A percentile compares a stretch with the other conserved stretches of the same genome.
Evolutionary conservation across 129 eudicot genomes (phyloP).

Genomic region (Arctium lappa): DNA sequence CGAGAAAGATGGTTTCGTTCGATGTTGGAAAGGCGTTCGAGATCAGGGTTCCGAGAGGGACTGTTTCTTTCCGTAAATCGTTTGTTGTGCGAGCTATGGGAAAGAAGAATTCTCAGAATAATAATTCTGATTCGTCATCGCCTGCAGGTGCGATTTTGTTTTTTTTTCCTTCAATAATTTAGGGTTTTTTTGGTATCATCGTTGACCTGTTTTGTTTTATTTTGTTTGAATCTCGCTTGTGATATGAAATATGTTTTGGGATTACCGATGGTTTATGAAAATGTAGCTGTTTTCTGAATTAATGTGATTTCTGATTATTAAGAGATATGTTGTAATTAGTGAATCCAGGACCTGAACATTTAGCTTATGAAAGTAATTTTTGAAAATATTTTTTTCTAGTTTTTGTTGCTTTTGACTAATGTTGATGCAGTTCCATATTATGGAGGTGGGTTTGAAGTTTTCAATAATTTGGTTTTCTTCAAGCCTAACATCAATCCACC

Average conservation of each 20-base stretch:
- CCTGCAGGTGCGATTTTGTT: constrained; percentile 26
- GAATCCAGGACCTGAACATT: not conserved
- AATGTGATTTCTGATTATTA: constrained; percentile 10
- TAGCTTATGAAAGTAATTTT: constrained; percentile 1
- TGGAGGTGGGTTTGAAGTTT: not conserved
- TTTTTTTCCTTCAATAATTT: not conserved
- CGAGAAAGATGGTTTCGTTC: constrained; percentile 12
- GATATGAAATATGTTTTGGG: constrained; percentile 9
- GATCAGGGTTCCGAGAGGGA: constrained; percentile 24
- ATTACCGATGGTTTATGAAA: not conserved
- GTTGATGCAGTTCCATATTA: constrained; percentile 8
- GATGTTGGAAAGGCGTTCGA: constrained; percentile 24
- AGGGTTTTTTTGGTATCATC: not conserved
- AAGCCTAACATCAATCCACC: not conserved
- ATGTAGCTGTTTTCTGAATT: not conserved
- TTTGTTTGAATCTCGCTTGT: not conserved
- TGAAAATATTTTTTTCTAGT: not conserved
- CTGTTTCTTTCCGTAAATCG: constrained; percentile 17
- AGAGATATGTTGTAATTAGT: not conserved
- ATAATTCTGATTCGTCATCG: constrained; percentile 41
- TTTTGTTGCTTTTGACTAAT: constrained; percentile 1
- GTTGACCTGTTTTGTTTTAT: not conserved
- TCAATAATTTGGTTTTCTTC: not conserved
- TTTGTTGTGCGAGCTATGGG: constrained; percentile 44
- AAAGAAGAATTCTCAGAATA: constrained; percentile 39